Conservation (phyloP, 768 basidiomycete genomes). For the Mycena vulgaris region DNA sequence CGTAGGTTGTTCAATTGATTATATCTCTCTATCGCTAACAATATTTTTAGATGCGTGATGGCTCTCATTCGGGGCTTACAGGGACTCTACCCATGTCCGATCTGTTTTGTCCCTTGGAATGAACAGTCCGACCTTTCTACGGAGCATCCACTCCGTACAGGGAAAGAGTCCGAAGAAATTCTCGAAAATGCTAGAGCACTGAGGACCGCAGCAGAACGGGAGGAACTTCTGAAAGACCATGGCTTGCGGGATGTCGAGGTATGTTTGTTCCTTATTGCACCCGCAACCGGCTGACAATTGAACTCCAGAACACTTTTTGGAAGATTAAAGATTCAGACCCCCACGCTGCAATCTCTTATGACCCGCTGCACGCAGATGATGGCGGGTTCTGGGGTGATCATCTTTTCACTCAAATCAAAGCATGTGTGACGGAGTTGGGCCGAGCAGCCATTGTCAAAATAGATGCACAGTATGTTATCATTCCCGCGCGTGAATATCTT, state of each 20-base stretch:
- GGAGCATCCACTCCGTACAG: conserved; percentile 30
- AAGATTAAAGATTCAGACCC: too few relatives aligned
- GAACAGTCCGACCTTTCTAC: conserved; percentile 42
- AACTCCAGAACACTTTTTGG: too few relatives aligned
- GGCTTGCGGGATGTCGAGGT: conserved; percentile 45
- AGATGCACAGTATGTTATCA: conserved; percentile 43
- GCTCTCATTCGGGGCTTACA: conserved; percentile 49
- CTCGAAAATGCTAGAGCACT: conserved; percentile 31
- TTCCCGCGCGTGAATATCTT: background rate
- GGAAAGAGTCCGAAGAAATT: conserved; percentile 33
- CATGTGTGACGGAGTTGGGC: conserved; percentile 38
- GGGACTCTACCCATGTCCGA: conserved; percentile 53
- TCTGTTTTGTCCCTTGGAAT: conserved; percentile 53
- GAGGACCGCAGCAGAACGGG: conserved; percentile 1
- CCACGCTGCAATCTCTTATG: too few relatives aligned
- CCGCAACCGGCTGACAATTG: conserved; percentile 44
- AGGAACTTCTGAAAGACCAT: conserved; percentile 41
- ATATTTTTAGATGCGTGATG: conserved; percentile 54
- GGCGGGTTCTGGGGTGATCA: too few relatives aligned
- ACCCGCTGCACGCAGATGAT: too few relatives aligned
- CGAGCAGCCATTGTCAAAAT: conserved; percentile 29
- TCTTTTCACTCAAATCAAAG: too few relatives aligned
- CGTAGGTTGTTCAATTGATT: conserved; percentile 50
- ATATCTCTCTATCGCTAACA: background rate
- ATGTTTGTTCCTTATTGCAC: conserved; percentile 39